Base-by-base conservation (phyloP, 352 stramenopile genomes). In the Phytophthora ohioensis region DNA sequence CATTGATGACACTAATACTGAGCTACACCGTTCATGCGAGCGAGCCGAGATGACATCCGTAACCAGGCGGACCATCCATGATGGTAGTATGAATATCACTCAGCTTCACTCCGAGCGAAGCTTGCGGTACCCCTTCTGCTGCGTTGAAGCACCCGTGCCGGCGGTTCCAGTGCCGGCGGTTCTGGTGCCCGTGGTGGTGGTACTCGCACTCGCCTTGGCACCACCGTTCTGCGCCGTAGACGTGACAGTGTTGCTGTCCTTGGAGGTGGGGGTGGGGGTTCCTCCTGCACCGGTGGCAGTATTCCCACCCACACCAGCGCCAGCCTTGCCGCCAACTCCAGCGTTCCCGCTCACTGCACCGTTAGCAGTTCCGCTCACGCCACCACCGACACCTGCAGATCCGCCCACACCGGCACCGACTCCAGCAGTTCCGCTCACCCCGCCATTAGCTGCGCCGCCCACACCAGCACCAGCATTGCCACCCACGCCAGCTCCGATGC, bases 101-200 rank as follows among this genome's bases (percentile, higher is more conserved):
- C 21, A 27, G 21, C 21, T n/a, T 27, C 21, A 27, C 2, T 27
- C 21, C 21, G 21, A 27, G 21, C 21, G 21, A 27, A 27, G 21
- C 21, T 27, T 27, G 21, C 21, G 21, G 21, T 27, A 27, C 21
- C 21, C 21, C 27, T 27, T 27, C 21, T 27, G 21, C 21, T 27
- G 21, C 21, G 21, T 27, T 27, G 21, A 27, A 27, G 21, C 21
- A 27, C 21, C 21, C n/a, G n/a, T 21, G 11, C 39, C 39, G 27
- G 42, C 13, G 73, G 68, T 43, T 53, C 41, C 35, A 43, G 42
- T 13, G 30, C 3, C 5, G 39, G 56, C 8, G 54, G 17, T 35
- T 42, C 21, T 30, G 5, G 38, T 15, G 27, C 42, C 35, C 12
- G 46, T 41, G 27, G 39, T 15, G 10, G 39, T 46, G 39, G 39